Evolutionary conservation across 2,329 filamentous ascomycete genomes (phyloP).

Genomic region (Penicillium aurantiogriseum): DNA sequence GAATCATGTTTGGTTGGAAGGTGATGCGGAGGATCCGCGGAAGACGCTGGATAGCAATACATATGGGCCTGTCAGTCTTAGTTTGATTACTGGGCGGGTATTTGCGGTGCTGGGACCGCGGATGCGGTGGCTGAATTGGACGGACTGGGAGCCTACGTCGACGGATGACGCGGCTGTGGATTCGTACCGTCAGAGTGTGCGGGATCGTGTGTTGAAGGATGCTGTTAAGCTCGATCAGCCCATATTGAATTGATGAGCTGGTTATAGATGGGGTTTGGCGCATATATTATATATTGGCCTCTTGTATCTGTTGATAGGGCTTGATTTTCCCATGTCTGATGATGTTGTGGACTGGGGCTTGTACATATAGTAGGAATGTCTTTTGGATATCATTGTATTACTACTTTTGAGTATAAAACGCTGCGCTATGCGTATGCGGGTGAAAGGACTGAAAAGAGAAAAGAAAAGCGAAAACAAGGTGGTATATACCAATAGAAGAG

Average conservation of each 20-base stretch:
- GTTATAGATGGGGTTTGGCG: not conserved
- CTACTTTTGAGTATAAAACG: constrained; percentile 9
- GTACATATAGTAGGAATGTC: constrained; percentile 13
- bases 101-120: constrained; percentile 69
- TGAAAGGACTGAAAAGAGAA: not conserved
- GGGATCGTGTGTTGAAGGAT: constrained; percentile 38
- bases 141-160: constrained; percentile 30
- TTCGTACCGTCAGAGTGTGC: constrained; percentile 35
- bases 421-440: not conserved
- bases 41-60: constrained; percentile 80
- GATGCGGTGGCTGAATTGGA: constrained; percentile 38
- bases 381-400: constrained; percentile 18
- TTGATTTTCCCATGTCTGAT: not conserved
- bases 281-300: not conserved
- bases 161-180: constrained; percentile 23
- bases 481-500: not conserved
- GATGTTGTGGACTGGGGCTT: not conserved
- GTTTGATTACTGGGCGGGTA: constrained; percentile 72
- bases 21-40: constrained; percentile 68
- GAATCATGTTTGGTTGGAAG: constrained; percentile 93
- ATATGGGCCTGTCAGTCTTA: constrained; percentile 79
- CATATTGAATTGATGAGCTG: constrained; percentile 16
- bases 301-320: constrained; percentile 8
- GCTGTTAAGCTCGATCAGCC: constrained; percentile 38
- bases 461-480: not conserved